Evolutionary conservation across 805 yeast species (phyloP).

Genomic region (Huiozyma sinensis): DNA sequence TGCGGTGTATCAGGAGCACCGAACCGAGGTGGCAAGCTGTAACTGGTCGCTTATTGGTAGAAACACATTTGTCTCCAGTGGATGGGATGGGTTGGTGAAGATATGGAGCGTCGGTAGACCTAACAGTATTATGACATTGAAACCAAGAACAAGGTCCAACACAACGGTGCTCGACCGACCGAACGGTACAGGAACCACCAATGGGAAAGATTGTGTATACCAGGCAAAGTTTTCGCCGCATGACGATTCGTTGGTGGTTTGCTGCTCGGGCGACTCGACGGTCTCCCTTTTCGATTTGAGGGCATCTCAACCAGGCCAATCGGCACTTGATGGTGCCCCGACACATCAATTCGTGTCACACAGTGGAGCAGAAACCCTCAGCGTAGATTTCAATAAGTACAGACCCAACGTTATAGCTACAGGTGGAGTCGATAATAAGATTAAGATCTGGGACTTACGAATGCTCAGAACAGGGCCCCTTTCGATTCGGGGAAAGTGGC

Average conservation of each 20-base stretch:
- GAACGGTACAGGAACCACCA: constrained; percentile 16
- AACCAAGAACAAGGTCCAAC: constrained; percentile 13
- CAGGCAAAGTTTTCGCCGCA: constrained; percentile 79
- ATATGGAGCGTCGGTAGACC: constrained; percentile 58
- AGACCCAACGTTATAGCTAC: constrained; percentile 69
- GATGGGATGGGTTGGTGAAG: constrained; percentile 90
- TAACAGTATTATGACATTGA: constrained; percentile 46
- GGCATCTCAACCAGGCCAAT: constrained; percentile 24
- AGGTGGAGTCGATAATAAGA: constrained; percentile 82
- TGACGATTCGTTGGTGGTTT: constrained; percentile 52
- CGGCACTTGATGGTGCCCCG: too few relatives aligned
- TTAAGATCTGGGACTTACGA: constrained; percentile 82
- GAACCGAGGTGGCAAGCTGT: constrained; percentile 55
- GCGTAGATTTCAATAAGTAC: constrained; percentile 88
- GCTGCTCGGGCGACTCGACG: constrained; percentile 66
- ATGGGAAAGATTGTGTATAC: constrained; percentile 42
- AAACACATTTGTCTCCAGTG: constrained; percentile 56
- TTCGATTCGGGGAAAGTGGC: neutral
- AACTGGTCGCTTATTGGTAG: constrained; percentile 68
- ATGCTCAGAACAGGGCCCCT: constrained; percentile 28
- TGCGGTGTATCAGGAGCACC: constrained; percentile 65
- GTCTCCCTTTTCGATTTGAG: constrained; percentile 78
- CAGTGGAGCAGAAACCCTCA: constrained; percentile 67
- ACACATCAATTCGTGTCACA: constrained; percentile 56
- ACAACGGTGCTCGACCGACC: constrained; percentile 26